A percentile compares a stretch with the other conserved stretches of the same genome.
phyloP scores from a whole-genome alignment of 208 protist genomes.

The Sergeia podlipaevii region DNA sequence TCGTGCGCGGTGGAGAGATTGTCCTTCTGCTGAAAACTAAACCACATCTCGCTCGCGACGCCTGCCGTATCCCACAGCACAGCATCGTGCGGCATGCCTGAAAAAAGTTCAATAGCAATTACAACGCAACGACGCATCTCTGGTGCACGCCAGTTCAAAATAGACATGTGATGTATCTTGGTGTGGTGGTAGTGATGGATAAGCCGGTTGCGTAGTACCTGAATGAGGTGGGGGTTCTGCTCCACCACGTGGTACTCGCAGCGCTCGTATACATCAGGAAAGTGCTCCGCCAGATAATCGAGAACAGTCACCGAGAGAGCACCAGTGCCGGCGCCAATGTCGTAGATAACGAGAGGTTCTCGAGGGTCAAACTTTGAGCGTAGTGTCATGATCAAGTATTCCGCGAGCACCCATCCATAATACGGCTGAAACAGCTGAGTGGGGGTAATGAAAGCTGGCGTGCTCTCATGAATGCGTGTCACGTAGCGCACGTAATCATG shows the following conservation, averaged over 20 bases:
- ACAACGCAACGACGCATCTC: slow-evolving; percentile 74
- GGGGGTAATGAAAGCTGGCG: slow-evolving; percentile 68
- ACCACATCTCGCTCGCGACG: slow-evolving; percentile 81
- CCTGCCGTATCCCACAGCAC: slow-evolving; percentile 70
- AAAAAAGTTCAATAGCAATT: slow-evolving; percentile 78
- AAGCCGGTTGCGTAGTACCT: slow-evolving; percentile 60
- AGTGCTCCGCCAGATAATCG: slow-evolving; percentile 84
- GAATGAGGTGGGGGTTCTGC: slow-evolving; percentile 68
- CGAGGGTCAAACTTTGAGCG: slow-evolving; percentile 80
- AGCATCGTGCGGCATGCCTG: slow-evolving; percentile 83
- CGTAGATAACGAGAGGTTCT: slow-evolving; percentile 86
- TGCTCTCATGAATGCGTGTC: slow-evolving; percentile 67
- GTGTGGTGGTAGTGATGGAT: slow-evolving; percentile 83
- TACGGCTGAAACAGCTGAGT: slow-evolving; percentile 86
- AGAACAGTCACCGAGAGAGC: slow-evolving; percentile 70
- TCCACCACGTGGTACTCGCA: slow-evolving; percentile 88
- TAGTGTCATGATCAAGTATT: slow-evolving; percentile 81
- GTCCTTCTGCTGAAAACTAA: slow-evolving; percentile 72
- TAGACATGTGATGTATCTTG: slow-evolving; percentile 66
- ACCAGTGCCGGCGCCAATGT: slow-evolving; percentile 83
- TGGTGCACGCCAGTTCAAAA: slow-evolving; percentile 77
- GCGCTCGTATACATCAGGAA: slow-evolving; percentile 61
- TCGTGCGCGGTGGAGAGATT: slow-evolving; percentile 73
- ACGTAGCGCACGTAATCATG: slow-evolving; percentile 81
- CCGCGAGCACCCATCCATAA: slow-evolving; percentile 84